Evolutionary conservation across 2,329 filamentous ascomycete species (phyloP), one percentile per base, ranked within the genome.

Genomic region (Cercospora zeae-maydis): DNA sequence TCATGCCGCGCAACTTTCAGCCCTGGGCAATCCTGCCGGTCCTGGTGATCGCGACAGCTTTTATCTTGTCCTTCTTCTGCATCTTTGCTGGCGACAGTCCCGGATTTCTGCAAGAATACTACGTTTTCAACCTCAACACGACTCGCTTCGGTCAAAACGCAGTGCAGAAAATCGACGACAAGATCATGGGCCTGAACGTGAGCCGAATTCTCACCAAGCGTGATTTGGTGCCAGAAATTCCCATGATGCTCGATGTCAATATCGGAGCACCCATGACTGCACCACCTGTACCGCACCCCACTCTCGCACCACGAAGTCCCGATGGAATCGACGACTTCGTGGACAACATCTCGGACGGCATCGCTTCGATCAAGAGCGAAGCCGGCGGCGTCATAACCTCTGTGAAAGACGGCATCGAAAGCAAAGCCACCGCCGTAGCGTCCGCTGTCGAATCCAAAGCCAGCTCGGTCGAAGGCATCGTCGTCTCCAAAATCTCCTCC

Each of bases 31-130:
- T 72, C 58, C 62, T 73, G 8, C 68, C 71, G 10, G 66, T 73
- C 51, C 63, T 72, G 53, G 80, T 81, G 65, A 79, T 81, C 64
- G 78, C 83, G 24, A 80, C 78, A 31, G 83, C 84, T 3, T 81
- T 87, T 42, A 78, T 87, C 19, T 79, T 88, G 47, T 80, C 81
- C 16, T 80, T 88, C 67, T 77, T 88, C 8, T 86, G 82, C 70
- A 78, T 88, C 63, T 87, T 87, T 68, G 85, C 86, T 1, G 86
- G 86, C 37, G 79, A 81, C 37, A 84, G 83, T 69, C 77, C 76
- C 57, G 78, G 77, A 14, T 82, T 86, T 68, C 80, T 88, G 74
- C 80, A 86, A 63, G 76, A 82, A 54, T 84, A 83, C 63, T 77
- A 84, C 61, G 76, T 88, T 47, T 72, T 88, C 47, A 86, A 83